phyloP scores from a whole-genome alignment of 176 grass and related monocot species.

The Miscanthus lutarioriparius region DNA sequence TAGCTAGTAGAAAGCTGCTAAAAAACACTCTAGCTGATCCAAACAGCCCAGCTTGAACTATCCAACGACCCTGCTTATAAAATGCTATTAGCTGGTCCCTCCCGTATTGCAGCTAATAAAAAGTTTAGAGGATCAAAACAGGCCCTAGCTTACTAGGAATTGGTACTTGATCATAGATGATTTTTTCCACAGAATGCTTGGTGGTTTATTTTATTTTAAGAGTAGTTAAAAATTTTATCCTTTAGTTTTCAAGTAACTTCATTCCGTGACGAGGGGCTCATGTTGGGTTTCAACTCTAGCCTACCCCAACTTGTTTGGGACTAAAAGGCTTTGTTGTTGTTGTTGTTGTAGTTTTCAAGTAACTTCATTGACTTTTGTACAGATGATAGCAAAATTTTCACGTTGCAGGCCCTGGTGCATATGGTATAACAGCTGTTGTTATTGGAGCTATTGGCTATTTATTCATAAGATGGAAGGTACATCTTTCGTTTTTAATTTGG shows the following conservation, averaged over 20 bases:
- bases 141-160: neutral
- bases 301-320: no score
- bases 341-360: neutral
- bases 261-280: no score
- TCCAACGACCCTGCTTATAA: neutral
- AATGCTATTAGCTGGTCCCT: neutral
- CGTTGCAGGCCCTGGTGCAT: constrained; percentile 53
- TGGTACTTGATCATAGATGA: neutral
- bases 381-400: neutral
- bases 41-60: neutral
- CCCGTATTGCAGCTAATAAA: neutral
- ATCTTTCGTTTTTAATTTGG: neutral
- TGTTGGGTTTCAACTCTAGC: no score
- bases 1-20: neutral
- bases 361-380: constrained; percentile 12
- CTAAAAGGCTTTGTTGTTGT: no score
- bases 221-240: neutral
- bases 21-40: neutral
- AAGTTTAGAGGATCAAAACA: neutral
- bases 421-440: constrained; percentile 61
- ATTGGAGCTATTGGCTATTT: constrained; percentile 82
- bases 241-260: neutral
- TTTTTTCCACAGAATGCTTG: neutral
- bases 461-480: constrained; percentile 92
- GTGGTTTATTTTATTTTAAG: neutral